Percentiles rank a stretch among this genome's conserved stretches.
Conservation (phyloP, 768 basidiomycete species). For the Collybia nuda region DNA sequence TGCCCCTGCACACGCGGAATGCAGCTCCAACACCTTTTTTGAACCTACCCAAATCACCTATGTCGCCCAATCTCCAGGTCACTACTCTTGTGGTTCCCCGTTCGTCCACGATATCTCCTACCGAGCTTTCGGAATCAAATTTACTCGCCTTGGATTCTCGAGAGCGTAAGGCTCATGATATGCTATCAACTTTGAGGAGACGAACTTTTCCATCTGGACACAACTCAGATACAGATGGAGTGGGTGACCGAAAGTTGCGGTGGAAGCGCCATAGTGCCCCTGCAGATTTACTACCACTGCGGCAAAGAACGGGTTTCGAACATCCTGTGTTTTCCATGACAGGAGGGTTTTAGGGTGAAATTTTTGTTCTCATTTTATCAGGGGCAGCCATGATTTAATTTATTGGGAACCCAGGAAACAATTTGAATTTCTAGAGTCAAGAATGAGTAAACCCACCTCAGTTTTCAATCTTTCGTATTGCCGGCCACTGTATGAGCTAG, state of each 20-base stretch:
- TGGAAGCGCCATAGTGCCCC: constrained; percentile 63
- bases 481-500: no score
- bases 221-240: constrained; percentile 14
- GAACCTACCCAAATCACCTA: constrained; percentile 36
- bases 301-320: constrained; percentile 53
- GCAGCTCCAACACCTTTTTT: constrained; percentile 25
- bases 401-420: no score
- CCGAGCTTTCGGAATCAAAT: constrained; percentile 53
- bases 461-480: no score
- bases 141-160: constrained; percentile 51
- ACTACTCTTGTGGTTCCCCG: constrained; percentile 50
- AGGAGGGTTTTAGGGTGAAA: constrained; percentile 50
- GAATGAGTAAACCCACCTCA: no score
- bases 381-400: neutral
- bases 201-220: constrained; percentile 45
- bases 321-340: constrained; percentile 58
- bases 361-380: constrained; percentile 19
- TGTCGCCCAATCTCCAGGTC: constrained; percentile 42
- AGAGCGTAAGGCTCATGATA: constrained; percentile 56
- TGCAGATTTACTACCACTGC: constrained; percentile 50
- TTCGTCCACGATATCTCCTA: constrained; percentile 38
- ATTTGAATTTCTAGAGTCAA: no score
- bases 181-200: constrained; percentile 64
- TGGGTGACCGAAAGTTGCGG: constrained; percentile 30
- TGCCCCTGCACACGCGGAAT: constrained; percentile 36